These are phyloP conservation scores for Backusella tuberculispora DNA, from an alignment of 192 early-diverging fungal genomes.

Conservation along the genomic window DNA sequence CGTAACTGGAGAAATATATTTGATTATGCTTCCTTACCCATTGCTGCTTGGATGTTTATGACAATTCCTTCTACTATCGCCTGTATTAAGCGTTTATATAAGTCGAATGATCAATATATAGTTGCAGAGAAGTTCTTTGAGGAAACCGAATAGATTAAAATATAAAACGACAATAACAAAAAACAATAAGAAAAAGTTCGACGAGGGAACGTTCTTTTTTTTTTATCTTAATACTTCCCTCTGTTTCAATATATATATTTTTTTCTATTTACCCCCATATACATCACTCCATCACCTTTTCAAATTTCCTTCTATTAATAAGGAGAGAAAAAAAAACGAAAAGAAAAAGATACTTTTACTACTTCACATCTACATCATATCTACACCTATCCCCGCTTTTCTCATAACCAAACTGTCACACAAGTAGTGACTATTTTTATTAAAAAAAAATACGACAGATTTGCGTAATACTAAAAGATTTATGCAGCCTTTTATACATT, in stretches of 20 bases:
- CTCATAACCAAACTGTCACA: background rate
- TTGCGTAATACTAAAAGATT: background rate
- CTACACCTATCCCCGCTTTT: background rate
- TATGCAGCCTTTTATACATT: background rate
- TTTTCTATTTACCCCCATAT: too few species aligned
- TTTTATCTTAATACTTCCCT: too few species aligned
- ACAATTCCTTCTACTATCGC: constrained; percentile 51
- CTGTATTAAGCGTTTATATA: constrained; percentile 46
- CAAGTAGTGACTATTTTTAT: background rate
- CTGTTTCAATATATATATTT: too few species aligned
- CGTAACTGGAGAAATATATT: constrained; percentile 42
- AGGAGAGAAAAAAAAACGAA: too few species aligned
- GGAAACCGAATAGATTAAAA: background rate
- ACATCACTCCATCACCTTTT: too few species aligned
- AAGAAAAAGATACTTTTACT: background rate
- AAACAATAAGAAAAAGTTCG: too few species aligned
- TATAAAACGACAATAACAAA: background rate
- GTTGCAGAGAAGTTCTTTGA: constrained; percentile 49
- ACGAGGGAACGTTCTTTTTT: background rate
- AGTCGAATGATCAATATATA: constrained; percentile 43
- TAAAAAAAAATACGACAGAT: background rate
- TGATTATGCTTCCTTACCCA: constrained; percentile 48
- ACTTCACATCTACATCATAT: background rate
- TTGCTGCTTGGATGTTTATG: constrained; percentile 55
- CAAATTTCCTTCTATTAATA: too few species aligned